Percentiles rank a stretch among this genome's conserved stretches.
Evolutionary conservation across 1,284 basidiomycete species (phyloP).

Genomic region (Irpex sp.): DNA sequence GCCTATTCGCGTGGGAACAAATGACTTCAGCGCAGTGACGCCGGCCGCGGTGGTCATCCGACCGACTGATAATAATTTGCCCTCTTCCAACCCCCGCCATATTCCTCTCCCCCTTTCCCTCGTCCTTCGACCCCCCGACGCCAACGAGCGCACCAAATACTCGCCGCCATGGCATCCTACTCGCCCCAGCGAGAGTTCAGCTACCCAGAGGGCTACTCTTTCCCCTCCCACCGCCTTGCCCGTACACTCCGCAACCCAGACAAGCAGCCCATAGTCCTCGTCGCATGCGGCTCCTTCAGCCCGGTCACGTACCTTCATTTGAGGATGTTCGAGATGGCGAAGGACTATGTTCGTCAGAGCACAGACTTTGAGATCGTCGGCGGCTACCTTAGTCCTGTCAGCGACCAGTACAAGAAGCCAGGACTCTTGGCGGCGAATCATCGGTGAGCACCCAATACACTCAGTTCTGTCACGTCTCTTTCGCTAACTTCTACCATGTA

Average conservation of each 20-base stretch:
- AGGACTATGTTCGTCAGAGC: constrained; percentile 90
- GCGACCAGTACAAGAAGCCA: constrained; percentile 90
- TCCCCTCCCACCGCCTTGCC: constrained; percentile 61
- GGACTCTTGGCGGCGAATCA: constrained; percentile 80
- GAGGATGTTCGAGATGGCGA: constrained; percentile 98
- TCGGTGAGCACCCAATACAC: constrained; percentile 48
- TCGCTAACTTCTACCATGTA: constrained; percentile 26
- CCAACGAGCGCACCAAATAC: background rate
- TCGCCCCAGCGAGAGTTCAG: constrained; percentile 28
- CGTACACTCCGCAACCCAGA: constrained; percentile 54
- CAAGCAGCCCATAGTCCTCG: constrained; percentile 72
- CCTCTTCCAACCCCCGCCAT: background rate
- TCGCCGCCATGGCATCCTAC: constrained; percentile 13
- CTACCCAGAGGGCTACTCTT: constrained; percentile 61
- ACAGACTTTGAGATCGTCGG: constrained; percentile 93
- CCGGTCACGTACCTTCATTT: constrained; percentile 81
- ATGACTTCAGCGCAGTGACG: background rate
- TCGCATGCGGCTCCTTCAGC: constrained; percentile 81
- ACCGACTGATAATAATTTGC: background rate
- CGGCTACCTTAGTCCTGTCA: constrained; percentile 93
- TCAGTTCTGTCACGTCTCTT: background rate
- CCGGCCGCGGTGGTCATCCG: background rate
- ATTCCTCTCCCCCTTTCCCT: background rate
- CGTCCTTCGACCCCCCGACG: background rate
- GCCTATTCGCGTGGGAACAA: background rate